These are phyloP conservation scores for Hypoxylon sp. DNA, from an alignment of 2,329 filamentous ascomycete genomes.

Conservation along the genomic window DNA sequence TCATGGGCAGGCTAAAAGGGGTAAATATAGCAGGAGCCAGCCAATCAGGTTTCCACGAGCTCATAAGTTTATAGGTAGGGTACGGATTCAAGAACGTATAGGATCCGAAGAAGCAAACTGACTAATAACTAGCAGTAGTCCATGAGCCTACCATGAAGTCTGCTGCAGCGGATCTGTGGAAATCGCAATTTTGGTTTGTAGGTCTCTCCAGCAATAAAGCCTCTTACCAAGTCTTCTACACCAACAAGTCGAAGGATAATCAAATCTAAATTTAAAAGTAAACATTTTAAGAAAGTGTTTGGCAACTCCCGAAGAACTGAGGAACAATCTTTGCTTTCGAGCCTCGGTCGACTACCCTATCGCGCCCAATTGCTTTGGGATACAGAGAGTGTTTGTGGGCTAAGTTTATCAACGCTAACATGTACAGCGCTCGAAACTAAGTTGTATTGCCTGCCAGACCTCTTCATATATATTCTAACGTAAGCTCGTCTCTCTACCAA, in stretches of 20 bases:
- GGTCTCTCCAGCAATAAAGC: too few species aligned
- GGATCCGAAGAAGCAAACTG: too few species aligned
- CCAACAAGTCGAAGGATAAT: not conserved
- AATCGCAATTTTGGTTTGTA: too few species aligned
- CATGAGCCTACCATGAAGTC: too few species aligned
- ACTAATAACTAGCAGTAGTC: too few species aligned
- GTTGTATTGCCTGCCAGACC: not conserved
- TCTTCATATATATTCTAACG: not conserved
- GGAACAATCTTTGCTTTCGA: not conserved
- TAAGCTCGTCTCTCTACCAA: not conserved
- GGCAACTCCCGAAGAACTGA: not conserved
- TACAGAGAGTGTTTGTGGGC: not conserved
- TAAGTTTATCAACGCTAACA: not conserved
- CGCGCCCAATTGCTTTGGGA: not conserved
- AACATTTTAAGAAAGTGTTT: too few species aligned
- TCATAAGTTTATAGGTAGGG: too few species aligned
- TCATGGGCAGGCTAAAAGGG: constrained; percentile 2
- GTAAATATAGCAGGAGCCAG: not conserved
- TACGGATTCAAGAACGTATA: too few species aligned
- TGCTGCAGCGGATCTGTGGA: too few species aligned
- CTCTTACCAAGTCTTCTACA: not conserved
- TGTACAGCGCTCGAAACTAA: not conserved
- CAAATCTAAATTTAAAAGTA: too few species aligned
- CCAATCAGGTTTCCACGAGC: too few species aligned
- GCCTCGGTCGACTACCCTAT: not conserved